These are phyloP conservation scores for Saccharum officinarum DNA, from an alignment of 176 grass and related monocot genomes.

Conservation along the genomic window DNA sequence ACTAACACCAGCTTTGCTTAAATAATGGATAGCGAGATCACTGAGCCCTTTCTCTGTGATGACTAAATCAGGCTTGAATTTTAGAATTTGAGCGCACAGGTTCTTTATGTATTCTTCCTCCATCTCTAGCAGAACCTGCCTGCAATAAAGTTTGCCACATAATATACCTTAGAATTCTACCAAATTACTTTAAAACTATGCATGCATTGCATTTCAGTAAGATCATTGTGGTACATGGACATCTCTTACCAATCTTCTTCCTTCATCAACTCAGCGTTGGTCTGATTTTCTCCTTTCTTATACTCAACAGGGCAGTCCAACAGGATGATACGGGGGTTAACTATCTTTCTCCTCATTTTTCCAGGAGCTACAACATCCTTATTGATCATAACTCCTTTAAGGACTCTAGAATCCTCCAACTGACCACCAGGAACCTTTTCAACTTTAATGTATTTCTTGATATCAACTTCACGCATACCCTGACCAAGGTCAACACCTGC, in stretches of 20 bases:
- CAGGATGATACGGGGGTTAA: constrained; percentile 95
- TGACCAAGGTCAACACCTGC: constrained; percentile 94
- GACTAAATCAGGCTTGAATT: constrained; percentile 96
- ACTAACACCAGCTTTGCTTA: constrained; percentile 94
- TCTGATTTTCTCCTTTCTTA: constrained; percentile 99
- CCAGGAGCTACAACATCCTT: constrained; percentile 98
- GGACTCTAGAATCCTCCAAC: constrained; percentile 88
- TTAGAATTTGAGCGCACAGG: constrained; percentile 79
- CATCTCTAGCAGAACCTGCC: constrained; percentile 94
- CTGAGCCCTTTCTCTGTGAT: constrained; percentile 95
- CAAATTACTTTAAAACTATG: background rate
- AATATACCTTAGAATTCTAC: background rate
- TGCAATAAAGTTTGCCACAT: constrained; percentile 21
- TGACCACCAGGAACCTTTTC: constrained; percentile 98
- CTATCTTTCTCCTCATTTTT: constrained; percentile 94
- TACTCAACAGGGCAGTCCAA: constrained; percentile 96
- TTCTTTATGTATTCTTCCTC: constrained; percentile 99
- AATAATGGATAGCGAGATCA: constrained; percentile 92
- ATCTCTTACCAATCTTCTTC: constrained; percentile 95
- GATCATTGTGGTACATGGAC: background rate
- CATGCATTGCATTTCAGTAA: background rate
- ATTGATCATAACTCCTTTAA: constrained; percentile 99
- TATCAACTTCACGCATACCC: constrained; percentile 95
- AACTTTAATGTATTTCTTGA: constrained; percentile 99
- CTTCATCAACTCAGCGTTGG: constrained; percentile 94